Evolutionary conservation across 306 rosid species (phyloP), one percentile per base, ranked within the genome.

Genomic region (Ormosia emarginata): DNA sequence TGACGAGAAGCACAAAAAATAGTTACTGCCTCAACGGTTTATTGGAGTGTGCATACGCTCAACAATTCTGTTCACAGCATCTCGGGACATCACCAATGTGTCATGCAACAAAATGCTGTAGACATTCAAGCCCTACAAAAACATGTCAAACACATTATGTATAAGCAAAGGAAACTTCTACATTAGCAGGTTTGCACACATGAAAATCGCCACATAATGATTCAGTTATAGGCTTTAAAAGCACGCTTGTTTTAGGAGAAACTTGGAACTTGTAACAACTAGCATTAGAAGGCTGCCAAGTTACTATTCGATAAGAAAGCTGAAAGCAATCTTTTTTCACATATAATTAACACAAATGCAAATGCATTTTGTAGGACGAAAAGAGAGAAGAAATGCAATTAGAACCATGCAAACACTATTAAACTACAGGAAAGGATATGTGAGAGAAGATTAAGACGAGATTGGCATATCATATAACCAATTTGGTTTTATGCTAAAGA

Each of bases 1-100:
- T 6, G n/a, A 65, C 36, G 80, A 64, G n/a, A n/a, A n/a, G 47
- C 57, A 58, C 34, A 44, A 8, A 30, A 30, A 67, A 39, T 13
- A 50, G 80, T 30, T 62, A 62, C 52, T 64, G 69, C 70, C 71
- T 91, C 75, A 91, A 69, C 92, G 96, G 75, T 82, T 91, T 13
- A 90, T 91, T 63, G 92, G 92, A 70, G 92, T 91, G 85, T 83
- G 88, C 92, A 90, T 88, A 33, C 93, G 89, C 81, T 90, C 87
- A 17, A 90, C 93, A 58, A 91, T 91, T 86, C 80, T 87, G 82
- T 86, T 83, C 30, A 90, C 84, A 0, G 96, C 96, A 85, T 85
- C 82, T n/a, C 90, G 87, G 41, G 94, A 88, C 94, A 91, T 90
- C 74, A 91, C 90, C 39, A 91, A 73, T 36, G 93, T 90, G 79